phyloP scores from a whole-genome alignment of 495 filamentous ascomycete species.

The Hypoxylon fuscum region DNA sequence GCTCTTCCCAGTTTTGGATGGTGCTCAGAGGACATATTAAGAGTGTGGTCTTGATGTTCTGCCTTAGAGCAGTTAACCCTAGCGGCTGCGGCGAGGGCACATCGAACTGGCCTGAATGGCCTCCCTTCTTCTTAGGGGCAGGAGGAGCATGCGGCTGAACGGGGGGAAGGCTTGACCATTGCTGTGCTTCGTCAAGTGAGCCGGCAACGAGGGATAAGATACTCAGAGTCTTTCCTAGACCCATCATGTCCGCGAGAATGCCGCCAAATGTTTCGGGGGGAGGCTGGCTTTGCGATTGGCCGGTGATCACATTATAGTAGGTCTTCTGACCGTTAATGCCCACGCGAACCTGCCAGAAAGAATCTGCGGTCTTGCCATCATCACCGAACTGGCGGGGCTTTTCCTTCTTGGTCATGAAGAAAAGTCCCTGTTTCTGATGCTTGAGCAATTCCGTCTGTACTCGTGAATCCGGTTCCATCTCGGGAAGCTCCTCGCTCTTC shows the following conservation, averaged over 20 bases:
- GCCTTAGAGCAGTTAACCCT: slow-evolving; percentile 58
- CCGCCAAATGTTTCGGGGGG: slow-evolving; percentile 81
- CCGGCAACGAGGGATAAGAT: slow-evolving; percentile 78
- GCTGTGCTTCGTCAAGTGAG: slow-evolving; percentile 65
- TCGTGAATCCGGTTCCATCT: slow-evolving; percentile 69
- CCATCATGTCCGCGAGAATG: slow-evolving; percentile 98
- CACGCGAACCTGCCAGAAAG: slow-evolving; percentile 74
- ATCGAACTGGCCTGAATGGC: slow-evolving; percentile 46
- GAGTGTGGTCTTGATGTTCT: slow-evolving; percentile 82
- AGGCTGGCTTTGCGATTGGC: slow-evolving; percentile 65
- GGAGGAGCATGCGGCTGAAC: slow-evolving; percentile 51
- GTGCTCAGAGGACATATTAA: slow-evolving; percentile 90
- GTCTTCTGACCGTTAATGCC: slow-evolving; percentile 61
- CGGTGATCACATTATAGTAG: slow-evolving; percentile 87
- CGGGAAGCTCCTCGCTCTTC: slow-evolving; percentile 76
- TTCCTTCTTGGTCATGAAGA: slow-evolving; percentile 89
- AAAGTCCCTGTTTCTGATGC: slow-evolving; percentile 91
- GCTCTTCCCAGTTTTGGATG: slow-evolving; percentile 90
- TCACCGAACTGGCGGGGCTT: slow-evolving; percentile 54
- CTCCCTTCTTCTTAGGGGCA: slow-evolving; percentile 42
- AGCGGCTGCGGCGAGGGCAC: slow-evolving; percentile 47
- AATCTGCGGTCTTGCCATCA: slow-evolving; percentile 63
- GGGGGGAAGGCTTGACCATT: slow-evolving; percentile 61
- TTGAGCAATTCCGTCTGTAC: slow-evolving; percentile 76
- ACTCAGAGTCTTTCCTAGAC: slow-evolving; percentile 91